Conservation (phyloP, 192 early-diverging fungal genomes). For the Gaertneriomyces semiglobifer region DNA sequence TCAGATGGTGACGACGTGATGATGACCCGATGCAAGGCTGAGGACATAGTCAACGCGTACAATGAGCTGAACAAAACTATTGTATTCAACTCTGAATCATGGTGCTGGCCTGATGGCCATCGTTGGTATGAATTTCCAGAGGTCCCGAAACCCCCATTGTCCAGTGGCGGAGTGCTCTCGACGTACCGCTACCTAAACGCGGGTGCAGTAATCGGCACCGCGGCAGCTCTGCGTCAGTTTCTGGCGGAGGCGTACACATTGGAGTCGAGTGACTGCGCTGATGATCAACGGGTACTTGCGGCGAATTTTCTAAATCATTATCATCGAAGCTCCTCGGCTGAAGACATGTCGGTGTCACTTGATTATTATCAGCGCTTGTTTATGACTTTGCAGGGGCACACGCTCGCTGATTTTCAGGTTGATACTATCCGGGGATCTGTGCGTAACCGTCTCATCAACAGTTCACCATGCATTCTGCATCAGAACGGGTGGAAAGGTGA, state of each 20-base stretch:
- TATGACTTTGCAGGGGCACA: background rate
- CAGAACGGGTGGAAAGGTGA: constrained; percentile 13
- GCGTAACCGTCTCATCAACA: background rate
- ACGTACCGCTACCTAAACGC: constrained; percentile 9
- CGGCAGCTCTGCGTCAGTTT: background rate
- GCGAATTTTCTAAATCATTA: background rate
- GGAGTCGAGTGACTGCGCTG: background rate
- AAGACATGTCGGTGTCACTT: constrained; percentile 5
- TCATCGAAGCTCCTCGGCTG: background rate
- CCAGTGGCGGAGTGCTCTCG: background rate
- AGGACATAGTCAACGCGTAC: constrained; percentile 1
- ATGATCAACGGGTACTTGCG: constrained; percentile 8
- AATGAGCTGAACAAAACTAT: background rate
- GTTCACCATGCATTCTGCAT: background rate
- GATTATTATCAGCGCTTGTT: constrained; percentile 12
- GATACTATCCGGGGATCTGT: background rate
- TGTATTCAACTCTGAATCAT: constrained; percentile 13
- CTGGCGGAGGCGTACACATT: constrained; percentile 1
- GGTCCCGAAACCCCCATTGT: constrained; percentile 2
- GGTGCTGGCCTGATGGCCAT: constrained; percentile 10
- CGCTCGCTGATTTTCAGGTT: background rate
- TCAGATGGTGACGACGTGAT: constrained; percentile 13
- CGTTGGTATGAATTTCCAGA: constrained; percentile 7
- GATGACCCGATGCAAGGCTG: background rate
- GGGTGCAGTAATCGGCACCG: constrained; percentile 15